phyloP scores from a whole-genome alignment of 148 eudicot species.

The Salicornia ramosissima region DNA sequence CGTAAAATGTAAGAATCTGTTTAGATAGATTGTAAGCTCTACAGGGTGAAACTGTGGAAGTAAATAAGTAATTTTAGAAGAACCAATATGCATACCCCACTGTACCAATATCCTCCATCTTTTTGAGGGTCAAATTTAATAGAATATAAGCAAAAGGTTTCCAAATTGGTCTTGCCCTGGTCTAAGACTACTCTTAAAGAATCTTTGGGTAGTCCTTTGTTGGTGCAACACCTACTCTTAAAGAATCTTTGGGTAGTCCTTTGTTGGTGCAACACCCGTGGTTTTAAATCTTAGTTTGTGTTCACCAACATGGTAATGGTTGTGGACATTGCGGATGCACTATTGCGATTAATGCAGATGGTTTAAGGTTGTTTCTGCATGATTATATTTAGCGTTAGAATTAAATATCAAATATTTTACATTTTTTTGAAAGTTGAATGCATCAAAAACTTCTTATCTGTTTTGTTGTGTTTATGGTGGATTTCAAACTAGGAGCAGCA shows the following conservation, averaged over 20 bases:
- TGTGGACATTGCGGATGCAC: no score
- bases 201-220: neutral
- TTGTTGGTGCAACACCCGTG: no score
- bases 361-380: no score
- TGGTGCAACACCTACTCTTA: neutral
- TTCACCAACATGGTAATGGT: no score
- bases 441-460: neutral
- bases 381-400: neutral
- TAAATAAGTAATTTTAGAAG: neutral
- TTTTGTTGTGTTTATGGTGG: neutral
- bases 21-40: neutral
- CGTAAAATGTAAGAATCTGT: neutral
- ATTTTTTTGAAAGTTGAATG: neutral
- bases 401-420: neutral
- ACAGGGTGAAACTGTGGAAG: neutral
- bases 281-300: no score
- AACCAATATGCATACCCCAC: neutral
- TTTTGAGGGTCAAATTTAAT: neutral
- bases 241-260: neutral
- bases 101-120: neutral
- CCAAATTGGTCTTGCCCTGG: neutral
- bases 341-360: no score
- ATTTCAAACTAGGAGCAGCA: neutral
- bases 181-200: neutral
- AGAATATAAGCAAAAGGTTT: neutral